These are phyloP conservation scores for Linum lewisii DNA, from an alignment of 345 rosid genomes.

Conservation along the genomic window DNA sequence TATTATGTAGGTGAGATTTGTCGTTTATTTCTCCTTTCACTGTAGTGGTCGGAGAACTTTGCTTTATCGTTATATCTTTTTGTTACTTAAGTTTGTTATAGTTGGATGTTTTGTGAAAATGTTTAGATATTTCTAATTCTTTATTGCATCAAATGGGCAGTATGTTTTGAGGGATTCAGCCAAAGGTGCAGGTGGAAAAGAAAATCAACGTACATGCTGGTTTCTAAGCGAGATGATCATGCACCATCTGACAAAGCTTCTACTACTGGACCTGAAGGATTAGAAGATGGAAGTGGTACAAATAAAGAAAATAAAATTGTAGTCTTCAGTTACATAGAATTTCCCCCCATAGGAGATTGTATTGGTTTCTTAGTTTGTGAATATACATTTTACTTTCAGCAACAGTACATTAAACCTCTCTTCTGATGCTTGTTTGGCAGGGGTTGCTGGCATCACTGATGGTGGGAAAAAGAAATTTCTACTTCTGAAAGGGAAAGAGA, in stretches of 20 bases:
- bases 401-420: not conserved
- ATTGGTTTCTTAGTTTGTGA: not conserved
- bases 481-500: conserved; percentile 57
- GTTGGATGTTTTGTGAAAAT: not conserved
- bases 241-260: conserved; percentile 34
- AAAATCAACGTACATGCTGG: conserved; percentile 33
- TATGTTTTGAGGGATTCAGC: conserved; percentile 43
- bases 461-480: conserved; percentile 43
- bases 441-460: conserved; percentile 27
- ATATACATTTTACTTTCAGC: not conserved
- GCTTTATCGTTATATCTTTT: not conserved
- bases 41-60: not conserved
- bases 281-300: conserved; percentile 46
- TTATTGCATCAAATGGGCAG: conserved; percentile 29
- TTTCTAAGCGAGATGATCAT: conserved; percentile 39
- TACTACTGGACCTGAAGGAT: conserved; percentile 29
- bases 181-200: conserved; percentile 34
- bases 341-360: not conserved
- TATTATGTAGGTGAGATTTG: not conserved
- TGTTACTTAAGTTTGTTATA: too few species aligned
- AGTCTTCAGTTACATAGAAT: not conserved
- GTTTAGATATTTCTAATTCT: conserved; percentile 2
- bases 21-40: not conserved
- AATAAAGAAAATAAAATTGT: not conserved
- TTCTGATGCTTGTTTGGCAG: conserved; percentile 23